Conservation (phyloP, 164 flowering plant species). For the Berberis thunbergii region DNA sequence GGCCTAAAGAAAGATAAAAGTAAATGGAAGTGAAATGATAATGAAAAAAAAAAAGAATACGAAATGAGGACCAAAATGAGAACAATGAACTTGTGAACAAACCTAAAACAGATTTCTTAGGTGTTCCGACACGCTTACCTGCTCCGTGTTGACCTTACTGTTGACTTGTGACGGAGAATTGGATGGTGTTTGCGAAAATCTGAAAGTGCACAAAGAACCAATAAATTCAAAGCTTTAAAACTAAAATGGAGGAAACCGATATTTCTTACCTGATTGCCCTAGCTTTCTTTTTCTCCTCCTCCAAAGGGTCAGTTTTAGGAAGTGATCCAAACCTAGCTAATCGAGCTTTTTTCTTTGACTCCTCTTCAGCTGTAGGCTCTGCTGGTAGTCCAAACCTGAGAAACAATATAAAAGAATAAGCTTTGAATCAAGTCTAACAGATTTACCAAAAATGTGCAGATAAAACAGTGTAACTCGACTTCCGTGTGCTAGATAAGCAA, state of each 20-base stretch:
- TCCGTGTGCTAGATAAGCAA: not conserved
- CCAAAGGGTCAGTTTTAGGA: conserved; percentile 43
- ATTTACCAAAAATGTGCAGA: not conserved
- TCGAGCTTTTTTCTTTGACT: conserved; percentile 91
- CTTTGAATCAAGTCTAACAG: conserved; percentile 4
- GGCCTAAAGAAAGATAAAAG: too few species aligned
- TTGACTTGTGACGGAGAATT: conserved; percentile 28
- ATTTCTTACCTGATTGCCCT: conserved; percentile 63
- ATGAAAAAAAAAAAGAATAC: too few species aligned
- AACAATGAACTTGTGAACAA: too few species aligned
- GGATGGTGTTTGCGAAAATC: conserved; percentile 37
- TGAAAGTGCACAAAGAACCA: conserved; percentile 13
- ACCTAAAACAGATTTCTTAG: too few species aligned
- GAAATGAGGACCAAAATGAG: too few species aligned
- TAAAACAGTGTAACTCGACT: not conserved
- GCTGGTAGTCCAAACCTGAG: conserved; percentile 64
- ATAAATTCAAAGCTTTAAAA: not conserved
- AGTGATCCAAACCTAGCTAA: conserved; percentile 53
- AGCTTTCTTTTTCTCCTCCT: conserved; percentile 89
- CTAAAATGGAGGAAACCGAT: not conserved
- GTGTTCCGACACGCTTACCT: conserved; percentile 11
- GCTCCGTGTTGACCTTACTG: conserved; percentile 30
- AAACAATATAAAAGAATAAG: conserved; percentile 2
- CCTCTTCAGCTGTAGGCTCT: conserved; percentile 44
- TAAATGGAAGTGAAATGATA: too few species aligned